Base-by-base conservation (phyloP, 352 stramenopile species). In the Aphanomyces cochlioides region DNA sequence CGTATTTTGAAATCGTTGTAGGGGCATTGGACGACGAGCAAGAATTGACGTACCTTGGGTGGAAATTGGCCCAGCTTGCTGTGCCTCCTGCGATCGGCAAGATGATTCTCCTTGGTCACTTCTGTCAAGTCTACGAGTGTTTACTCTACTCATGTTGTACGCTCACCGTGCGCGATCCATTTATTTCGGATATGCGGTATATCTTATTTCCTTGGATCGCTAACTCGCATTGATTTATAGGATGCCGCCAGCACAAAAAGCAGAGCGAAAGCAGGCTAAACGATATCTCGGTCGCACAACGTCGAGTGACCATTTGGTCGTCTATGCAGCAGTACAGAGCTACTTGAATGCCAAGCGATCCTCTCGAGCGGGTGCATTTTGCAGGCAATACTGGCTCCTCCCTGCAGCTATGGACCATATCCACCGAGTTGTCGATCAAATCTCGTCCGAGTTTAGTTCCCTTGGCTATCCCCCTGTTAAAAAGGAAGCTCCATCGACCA, bases 101-200 rank as follows among this genome's bases (percentile, higher is more conserved):
- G 56, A 74, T 91, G 6, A 56, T 94, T 7, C 67, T 94, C 12
- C 90, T 83, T 77, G 80, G 82, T 3, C 83, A 92, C 69, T 79
- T 85, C 15, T 79, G 90, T 60, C 83, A 82, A 12, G 87, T 81
- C 65, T 87, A 84, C 38, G 83, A 85, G 13, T 78, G 77, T 5
- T 77, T 90, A 28, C 64, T 92, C 47, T 79, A 82, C 67, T 89
- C 84, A 5, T 84, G 83, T 8, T 89, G 83, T 48, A 84, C 84
- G 43, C 73, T 93, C 21, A 91, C 83, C 34, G 90, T 90, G 65
- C 86, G 86, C 8, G 86, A 93, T 48, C 84, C 84, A 34, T 93
- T 93, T 65, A 66, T 89, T 10, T 88, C 77, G 65, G 89, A 88
- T 43, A 57, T 54, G 36, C 17, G 61, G 47, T 56, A 57, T 21